These are phyloP conservation scores for Flaveria bidentis DNA, from an alignment of 129 eudicot species.

Conservation along the genomic window DNA sequence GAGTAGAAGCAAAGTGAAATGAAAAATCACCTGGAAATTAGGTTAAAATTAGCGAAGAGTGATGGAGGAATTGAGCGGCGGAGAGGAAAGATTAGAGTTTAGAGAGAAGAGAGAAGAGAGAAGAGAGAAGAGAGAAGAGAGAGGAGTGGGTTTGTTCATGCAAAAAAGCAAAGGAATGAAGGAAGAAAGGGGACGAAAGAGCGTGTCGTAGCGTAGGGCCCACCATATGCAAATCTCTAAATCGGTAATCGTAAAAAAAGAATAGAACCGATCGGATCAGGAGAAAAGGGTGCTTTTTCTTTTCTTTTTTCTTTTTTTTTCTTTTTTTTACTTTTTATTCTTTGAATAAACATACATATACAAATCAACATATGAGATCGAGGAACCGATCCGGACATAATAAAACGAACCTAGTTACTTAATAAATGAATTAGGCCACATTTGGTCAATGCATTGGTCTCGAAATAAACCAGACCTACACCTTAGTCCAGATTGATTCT, in stretches of 20 bases:
- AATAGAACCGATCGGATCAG: conserved; percentile 34
- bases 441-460: too few species aligned
- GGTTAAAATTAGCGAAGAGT: neutral
- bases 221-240: conserved; percentile 30
- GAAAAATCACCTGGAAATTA: conserved; percentile 25
- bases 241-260: conserved; percentile 23
- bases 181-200: conserved; percentile 31
- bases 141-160: conserved; percentile 28
- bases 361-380: too few species aligned
- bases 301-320: neutral
- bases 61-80: conserved; percentile 21
- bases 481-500: too few species aligned
- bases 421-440: too few species aligned
- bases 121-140: neutral
- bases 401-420: too few species aligned
- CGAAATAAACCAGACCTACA: too few species aligned
- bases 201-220: conserved; percentile 25
- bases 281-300: conserved; percentile 26
- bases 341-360: too few species aligned
- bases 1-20: neutral
- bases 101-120: too few species aligned
- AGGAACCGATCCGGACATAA: too few species aligned
- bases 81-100: conserved; percentile 1
- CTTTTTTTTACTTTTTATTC: neutral
- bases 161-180: conserved; percentile 12